Evolutionary conservation across 129 eudicot genomes (phyloP).

Genomic region (Rutidosis leptorrhynchoides): DNA sequence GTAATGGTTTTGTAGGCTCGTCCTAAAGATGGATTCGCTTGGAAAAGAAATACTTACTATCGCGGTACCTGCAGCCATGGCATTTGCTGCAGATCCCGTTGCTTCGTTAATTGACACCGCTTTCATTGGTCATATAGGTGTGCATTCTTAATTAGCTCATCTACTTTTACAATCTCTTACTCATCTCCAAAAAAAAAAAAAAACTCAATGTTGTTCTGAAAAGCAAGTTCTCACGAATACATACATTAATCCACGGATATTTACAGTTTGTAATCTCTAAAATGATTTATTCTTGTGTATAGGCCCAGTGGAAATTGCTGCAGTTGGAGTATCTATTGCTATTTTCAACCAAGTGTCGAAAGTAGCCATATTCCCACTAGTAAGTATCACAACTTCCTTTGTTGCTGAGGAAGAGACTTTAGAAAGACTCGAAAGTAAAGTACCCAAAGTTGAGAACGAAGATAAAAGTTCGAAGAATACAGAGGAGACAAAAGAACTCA

Average conservation of each 20-base stretch:
- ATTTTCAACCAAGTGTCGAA: constrained; percentile 91
- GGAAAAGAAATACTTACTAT: constrained; percentile 60
- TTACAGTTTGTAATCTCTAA: not conserved
- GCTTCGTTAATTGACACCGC: constrained; percentile 85
- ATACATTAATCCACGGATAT: too few relatives aligned
- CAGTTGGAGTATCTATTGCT: constrained; percentile 83
- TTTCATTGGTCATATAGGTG: constrained; percentile 59
- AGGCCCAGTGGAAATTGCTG: constrained; percentile 82
- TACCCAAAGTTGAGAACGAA: constrained; percentile 17
- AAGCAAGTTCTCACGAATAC: not conserved
- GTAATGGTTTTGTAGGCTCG: constrained; percentile 29
- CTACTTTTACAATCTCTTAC: too few relatives aligned
- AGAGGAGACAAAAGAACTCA: constrained; percentile 18
- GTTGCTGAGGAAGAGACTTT: constrained; percentile 87
- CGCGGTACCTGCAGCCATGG: constrained; percentile 85
- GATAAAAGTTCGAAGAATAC: constrained; percentile 30
- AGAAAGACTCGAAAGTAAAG: constrained; percentile 34
- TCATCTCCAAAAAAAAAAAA: too few relatives aligned
- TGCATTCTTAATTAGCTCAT: not conserved
- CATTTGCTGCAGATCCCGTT: constrained; percentile 82
- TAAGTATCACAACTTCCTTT: constrained; percentile 89
- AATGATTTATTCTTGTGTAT: not conserved
- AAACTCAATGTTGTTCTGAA: too few relatives aligned
- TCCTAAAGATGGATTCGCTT: constrained; percentile 70
- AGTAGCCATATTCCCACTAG: constrained; percentile 83